phyloP scores from a whole-genome alignment of 1,284 basidiomycete species.

The Heterobasidion irregulare region DNA sequence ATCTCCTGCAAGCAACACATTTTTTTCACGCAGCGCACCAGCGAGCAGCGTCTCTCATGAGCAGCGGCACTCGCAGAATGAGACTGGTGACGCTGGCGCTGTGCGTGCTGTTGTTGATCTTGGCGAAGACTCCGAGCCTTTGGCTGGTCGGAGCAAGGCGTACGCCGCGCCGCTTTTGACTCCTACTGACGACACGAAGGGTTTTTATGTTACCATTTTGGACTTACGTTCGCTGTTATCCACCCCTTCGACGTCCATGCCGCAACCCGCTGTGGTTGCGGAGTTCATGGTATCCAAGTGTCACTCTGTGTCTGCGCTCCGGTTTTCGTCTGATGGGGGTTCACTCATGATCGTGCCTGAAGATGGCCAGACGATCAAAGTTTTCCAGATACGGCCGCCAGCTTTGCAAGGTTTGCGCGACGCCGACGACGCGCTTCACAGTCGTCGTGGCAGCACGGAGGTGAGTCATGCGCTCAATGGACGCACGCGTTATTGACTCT shows the following conservation, averaged over 20 bases:
- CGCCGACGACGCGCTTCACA: not conserved
- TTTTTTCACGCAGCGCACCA: conserved; percentile 62
- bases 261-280: conserved; percentile 26
- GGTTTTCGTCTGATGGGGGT: conserved; percentile 56
- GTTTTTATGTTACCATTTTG: conserved; percentile 43
- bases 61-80: not conserved
- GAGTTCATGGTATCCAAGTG: conserved; percentile 40
- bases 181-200: not conserved
- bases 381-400: conserved; percentile 44
- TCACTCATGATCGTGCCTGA: conserved; percentile 45
- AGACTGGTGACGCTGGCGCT: not conserved
- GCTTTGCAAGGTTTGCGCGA: not conserved
- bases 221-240: conserved; percentile 38
- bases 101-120: conserved; percentile 4
- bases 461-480: too few relatives aligned
- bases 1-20: conserved; percentile 11
- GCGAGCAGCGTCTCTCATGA: conserved; percentile 21
- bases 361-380: conserved; percentile 53
- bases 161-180: conserved; percentile 13
- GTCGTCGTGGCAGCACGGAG: not conserved
- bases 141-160: conserved; percentile 5
- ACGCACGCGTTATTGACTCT: not conserved
- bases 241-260: not conserved
- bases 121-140: conserved; percentile 3
- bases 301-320: conserved; percentile 41